Evolutionary conservation across 345 rosid species (phyloP).

Genomic region (Rhizophora apiculata): DNA sequence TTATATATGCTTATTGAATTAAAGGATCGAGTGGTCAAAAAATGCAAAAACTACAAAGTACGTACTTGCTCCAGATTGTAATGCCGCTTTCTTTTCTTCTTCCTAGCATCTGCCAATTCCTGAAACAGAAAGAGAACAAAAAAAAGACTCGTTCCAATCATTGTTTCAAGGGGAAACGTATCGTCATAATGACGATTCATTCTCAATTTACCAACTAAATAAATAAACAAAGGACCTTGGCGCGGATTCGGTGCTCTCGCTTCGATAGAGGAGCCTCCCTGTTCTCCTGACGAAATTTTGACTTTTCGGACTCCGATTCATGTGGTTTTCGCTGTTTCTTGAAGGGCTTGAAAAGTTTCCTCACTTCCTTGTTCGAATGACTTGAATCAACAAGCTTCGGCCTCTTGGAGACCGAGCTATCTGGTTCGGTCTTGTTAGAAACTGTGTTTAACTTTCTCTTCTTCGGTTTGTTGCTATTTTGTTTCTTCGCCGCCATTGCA

Average conservation of each 20-base stretch:
- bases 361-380: conserved; percentile 13
- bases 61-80: conserved; percentile 78
- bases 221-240: conserved; percentile 37
- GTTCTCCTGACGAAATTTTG: conserved; percentile 14
- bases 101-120: conserved; percentile 80
- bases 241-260: conserved; percentile 45
- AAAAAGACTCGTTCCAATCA: neutral
- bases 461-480: conserved; percentile 25
- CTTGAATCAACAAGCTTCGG: conserved; percentile 32
- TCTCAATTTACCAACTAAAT: neutral
- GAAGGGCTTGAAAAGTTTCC: conserved; percentile 23
- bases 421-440: conserved; percentile 12
- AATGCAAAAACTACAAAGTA: no score
- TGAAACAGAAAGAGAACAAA: conserved; percentile 30
- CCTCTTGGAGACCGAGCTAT: conserved; percentile 31
- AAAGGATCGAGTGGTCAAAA: no score
- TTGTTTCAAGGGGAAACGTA: neutral
- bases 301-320: conserved; percentile 11
- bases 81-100: conserved; percentile 80
- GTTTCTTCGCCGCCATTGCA: conserved; percentile 52
- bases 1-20: no score
- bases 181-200: neutral
- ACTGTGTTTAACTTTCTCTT: conserved; percentile 40
- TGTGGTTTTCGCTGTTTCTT: conserved; percentile 10
- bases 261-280: conserved; percentile 25